phyloP scores from a whole-genome alignment of 768 basidiomycete genomes.

The Lepiota brunneoincarnata region DNA sequence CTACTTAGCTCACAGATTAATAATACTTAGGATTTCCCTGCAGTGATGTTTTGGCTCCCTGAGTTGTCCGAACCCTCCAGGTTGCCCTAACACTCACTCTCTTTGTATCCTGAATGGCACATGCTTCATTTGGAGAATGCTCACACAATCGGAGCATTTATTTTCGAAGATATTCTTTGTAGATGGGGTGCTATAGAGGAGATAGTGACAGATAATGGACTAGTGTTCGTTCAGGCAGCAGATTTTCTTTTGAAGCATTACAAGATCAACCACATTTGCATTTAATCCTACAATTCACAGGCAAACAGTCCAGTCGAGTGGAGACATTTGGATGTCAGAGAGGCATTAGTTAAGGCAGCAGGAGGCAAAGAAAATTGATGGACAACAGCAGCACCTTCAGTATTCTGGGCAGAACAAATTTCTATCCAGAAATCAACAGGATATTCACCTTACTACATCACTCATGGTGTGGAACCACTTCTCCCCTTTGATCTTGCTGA shows the following conservation, averaged over 20 bases:
- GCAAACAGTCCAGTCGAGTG: conserved; percentile 35
- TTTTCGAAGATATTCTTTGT: too few relatives aligned
- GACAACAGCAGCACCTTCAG: too few relatives aligned
- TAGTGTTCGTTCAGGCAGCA: conserved; percentile 21
- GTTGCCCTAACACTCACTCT: too few relatives aligned
- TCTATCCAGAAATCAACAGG: conserved; percentile 26
- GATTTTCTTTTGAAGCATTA: conserved; percentile 19
- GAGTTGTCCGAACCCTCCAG: too few relatives aligned
- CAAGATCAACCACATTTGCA: conserved; percentile 33
- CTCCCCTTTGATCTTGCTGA: conserved; percentile 25
- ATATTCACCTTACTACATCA: conserved; percentile 31
- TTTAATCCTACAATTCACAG: conserved; percentile 37
- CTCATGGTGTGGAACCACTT: conserved; percentile 28
- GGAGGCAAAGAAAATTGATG: too few relatives aligned
- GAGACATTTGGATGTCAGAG: conserved; percentile 23
- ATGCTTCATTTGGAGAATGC: too few relatives aligned
- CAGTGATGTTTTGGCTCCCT: too few relatives aligned
- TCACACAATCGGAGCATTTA: too few relatives aligned
- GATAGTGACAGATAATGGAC: conserved; percentile 33
- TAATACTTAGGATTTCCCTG: too few relatives aligned
- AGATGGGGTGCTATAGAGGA: too few relatives aligned
- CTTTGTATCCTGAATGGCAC: too few relatives aligned
- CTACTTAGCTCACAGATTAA: too few relatives aligned
- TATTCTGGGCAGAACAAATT: conserved; percentile 30
- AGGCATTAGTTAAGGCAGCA: conserved; percentile 28